A percentile compares a stretch with the other conserved stretches of the same genome.
phyloP scores from a whole-genome alignment of 2,329 filamentous ascomycete species.

The Exophiala sp. region DNA sequence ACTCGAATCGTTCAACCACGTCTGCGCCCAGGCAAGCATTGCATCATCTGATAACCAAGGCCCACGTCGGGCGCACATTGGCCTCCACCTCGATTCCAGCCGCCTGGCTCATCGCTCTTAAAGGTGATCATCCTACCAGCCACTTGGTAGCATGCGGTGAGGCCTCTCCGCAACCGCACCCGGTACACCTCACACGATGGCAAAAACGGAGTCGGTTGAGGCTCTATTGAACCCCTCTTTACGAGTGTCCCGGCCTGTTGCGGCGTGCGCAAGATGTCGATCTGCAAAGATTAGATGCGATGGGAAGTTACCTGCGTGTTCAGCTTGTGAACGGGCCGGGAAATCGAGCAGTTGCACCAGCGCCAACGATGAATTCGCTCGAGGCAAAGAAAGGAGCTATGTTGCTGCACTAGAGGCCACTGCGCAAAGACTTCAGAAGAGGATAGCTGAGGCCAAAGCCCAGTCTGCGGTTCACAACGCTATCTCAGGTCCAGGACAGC shows the following conservation, averaged over 20 bases:
- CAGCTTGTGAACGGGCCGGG: conserved; percentile 87
- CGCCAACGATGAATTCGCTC: conserved; percentile 90
- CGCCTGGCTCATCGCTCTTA: too few relatives aligned
- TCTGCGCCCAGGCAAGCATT: too few relatives aligned
- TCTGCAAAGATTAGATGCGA: conserved; percentile 97
- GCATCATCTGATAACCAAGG: not conserved
- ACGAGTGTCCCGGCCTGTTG: conserved; percentile 70
- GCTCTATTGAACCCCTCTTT: conserved; percentile 47
- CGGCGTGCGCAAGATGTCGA: conserved; percentile 75
- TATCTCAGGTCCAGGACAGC: conserved; percentile 25
- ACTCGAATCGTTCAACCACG: too few relatives aligned
- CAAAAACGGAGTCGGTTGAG: conserved; percentile 27
- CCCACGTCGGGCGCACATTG: not conserved
- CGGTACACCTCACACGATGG: conserved; percentile 10
- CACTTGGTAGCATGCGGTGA: conserved; percentile 4
- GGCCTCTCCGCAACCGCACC: not conserved
- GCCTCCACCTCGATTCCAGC: not conserved
- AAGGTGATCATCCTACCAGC: not conserved
- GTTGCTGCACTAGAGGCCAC: conserved; percentile 89
- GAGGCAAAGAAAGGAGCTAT: conserved; percentile 94
- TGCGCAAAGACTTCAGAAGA: conserved; percentile 79
- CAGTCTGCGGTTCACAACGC: conserved; percentile 51
- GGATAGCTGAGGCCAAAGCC: conserved; percentile 48
- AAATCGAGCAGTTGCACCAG: conserved; percentile 83
- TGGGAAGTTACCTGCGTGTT: conserved; percentile 90